Percentiles rank a stretch among this genome's conserved stretches.
These are phyloP conservation scores for Ogataea parapolymorpha DNA, from an alignment of 805 yeast species.

Conservation along the genomic window DNA sequence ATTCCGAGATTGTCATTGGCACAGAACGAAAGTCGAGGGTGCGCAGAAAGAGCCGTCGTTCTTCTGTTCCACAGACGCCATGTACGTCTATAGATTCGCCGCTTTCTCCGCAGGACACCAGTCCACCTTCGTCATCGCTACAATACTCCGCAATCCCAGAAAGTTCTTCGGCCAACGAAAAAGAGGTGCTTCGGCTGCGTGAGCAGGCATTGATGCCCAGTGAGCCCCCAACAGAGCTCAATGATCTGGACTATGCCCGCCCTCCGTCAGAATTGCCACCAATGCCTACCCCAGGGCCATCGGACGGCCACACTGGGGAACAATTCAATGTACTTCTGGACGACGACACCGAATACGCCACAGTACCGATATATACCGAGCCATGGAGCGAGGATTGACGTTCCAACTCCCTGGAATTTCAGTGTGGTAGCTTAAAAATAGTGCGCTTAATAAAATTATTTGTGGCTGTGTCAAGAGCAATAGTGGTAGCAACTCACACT, in stretches of 20 bases:
- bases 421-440: background rate
- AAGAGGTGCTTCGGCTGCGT: constrained; percentile 48
- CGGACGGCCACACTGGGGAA: background rate
- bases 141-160: constrained; percentile 13
- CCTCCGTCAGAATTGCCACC: constrained; percentile 12
- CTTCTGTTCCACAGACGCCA: constrained; percentile 5
- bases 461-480: constrained; percentile 5
- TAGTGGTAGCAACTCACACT: constrained; percentile 5
- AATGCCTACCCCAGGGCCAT: constrained; percentile 1
- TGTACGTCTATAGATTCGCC: constrained; percentile 6
- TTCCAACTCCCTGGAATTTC: background rate
- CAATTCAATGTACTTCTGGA: background rate
- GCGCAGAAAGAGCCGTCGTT: constrained; percentile 11
- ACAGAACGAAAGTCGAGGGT: constrained; percentile 53
- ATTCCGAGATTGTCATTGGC: constrained; percentile 78
- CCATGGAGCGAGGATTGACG: constrained; percentile 1
- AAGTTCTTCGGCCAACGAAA: constrained; percentile 43
- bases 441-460: background rate
- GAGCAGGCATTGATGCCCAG: constrained; percentile 67
- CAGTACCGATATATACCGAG: constrained; percentile 19
- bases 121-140: constrained; percentile 4
- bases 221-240: constrained; percentile 35
- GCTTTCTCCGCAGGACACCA: constrained; percentile 3
- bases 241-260: constrained; percentile 8
- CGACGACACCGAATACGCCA: constrained; percentile 15